Evolutionary conservation across 1,139 yeast species (phyloP), one percentile per base, ranked within the genome.

Genomic region (Saccharomyces hybrid): DNA sequence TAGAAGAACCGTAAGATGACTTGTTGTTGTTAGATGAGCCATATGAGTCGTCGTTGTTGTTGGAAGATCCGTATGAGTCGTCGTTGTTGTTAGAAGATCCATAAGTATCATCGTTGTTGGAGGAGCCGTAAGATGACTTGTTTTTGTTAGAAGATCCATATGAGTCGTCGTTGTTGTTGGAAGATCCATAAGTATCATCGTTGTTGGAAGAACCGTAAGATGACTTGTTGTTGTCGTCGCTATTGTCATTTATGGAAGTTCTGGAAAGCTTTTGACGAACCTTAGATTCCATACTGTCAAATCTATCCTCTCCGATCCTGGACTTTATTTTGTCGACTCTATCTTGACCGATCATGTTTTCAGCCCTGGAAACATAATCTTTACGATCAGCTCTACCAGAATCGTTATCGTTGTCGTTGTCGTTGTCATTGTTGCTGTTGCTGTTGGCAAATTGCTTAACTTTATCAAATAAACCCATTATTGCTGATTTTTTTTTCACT

Each of bases 401-500:
- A 41, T 31, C 13, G 23, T 30, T 41, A 48, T 57, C 53, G 31
- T 48, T 48, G 26, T 49, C 52, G 30, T 49, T 53, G 20, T 46
- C 49, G 27, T 51, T 51, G 27, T 20, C 23, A 20, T 20, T 54
- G 31, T 48, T 48, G 26, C 49, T 54, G 30, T 49, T 53, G 20
- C 47, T 50, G 26, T 51, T 51, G 27, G 61, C 58, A 3, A 23
- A 23, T 23, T 23, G 25, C 25, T 4, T 23, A 4, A 23, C 25
- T 23, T 23, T 23, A 23, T 69, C 72, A 52, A 70, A 64, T 46
- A 71, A 61, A 49, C 73, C 73, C 74, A 71, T 71, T 58, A 38
- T 63, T 31, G 25, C 25, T 1, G 14, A 32, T 26, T 20, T 30
- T 30, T 30, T 11, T n/a, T 4, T 49, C 11, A 9, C 23, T 20